Evolutionary conservation across 2,329 filamentous ascomycete genomes (phyloP).

Genomic region (Parafenestella ontariensis): DNA sequence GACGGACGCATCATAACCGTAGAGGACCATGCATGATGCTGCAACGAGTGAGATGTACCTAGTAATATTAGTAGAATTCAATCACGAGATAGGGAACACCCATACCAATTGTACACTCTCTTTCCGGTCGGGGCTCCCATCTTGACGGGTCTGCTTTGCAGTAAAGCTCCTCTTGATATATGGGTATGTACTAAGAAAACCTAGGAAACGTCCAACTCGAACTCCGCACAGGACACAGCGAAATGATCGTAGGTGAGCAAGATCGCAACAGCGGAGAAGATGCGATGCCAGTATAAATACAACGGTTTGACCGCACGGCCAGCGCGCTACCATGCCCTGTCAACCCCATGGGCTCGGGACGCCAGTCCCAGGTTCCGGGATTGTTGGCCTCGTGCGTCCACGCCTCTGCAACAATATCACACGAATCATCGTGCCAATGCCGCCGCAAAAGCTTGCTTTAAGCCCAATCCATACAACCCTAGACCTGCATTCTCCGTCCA

Average conservation of each 20-base stretch:
- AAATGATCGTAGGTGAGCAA: slow-evolving; percentile 19
- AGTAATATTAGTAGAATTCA: slow-evolving; percentile 9
- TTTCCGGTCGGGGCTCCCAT: slow-evolving; percentile 45
- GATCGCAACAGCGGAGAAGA: slow-evolving; percentile 9
- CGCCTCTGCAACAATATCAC: slow-evolving; percentile 30
- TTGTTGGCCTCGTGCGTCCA: slow-evolving; percentile 5
- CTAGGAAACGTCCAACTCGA: slow-evolving; percentile 10
- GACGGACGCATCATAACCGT: slow-evolving; percentile 76
- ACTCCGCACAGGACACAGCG: slow-evolving; percentile 26
- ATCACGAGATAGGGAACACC: slow-evolving; percentile 1
- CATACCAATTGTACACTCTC: slow-evolving; percentile 58
- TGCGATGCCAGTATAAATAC: slow-evolving; percentile 28
- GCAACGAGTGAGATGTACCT: slow-evolving; percentile 74
- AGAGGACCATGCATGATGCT: slow-evolving; percentile 76
- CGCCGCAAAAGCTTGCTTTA: slow-evolving; percentile 30
- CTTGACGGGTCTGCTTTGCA: slow-evolving; percentile 18
- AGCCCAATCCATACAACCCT: slow-evolving; percentile 10
- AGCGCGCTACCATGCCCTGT: slow-evolving; percentile 24
- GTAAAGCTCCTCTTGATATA: neutral
- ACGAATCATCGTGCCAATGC: slow-evolving; percentile 37
- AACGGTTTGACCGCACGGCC: slow-evolving; percentile 18
- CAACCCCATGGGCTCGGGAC: slow-evolving; percentile 32
- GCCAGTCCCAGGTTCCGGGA: slow-evolving; percentile 25
- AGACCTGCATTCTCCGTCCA: slow-evolving; percentile 8
- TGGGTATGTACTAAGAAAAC: neutral